Percentiles rank a stretch among this genome's conserved stretches.
phyloP scores from a whole-genome alignment of 2,329 filamentous ascomycete species.

The Thermothelomyces thermophilus region DNA sequence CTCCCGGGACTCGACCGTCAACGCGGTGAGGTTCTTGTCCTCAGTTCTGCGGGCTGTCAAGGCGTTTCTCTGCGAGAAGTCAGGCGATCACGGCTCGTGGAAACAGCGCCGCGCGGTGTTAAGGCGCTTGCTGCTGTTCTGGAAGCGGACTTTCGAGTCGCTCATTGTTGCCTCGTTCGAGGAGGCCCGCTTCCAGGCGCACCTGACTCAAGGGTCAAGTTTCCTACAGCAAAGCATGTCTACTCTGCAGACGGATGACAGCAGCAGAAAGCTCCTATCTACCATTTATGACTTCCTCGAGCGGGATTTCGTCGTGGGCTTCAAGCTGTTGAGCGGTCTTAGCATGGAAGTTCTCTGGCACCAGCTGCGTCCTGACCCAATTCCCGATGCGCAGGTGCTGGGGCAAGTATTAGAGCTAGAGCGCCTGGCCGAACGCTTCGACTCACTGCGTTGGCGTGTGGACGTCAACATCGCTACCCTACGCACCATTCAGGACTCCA shows the following conservation, averaged over 20 bases:
- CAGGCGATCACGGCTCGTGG: conserved; percentile 27
- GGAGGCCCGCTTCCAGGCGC: conserved; percentile 58
- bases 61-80: conserved; percentile 35
- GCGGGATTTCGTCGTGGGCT: conserved; percentile 59
- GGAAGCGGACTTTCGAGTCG: conserved; percentile 47
- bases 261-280: conserved; percentile 35
- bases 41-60: conserved; percentile 38
- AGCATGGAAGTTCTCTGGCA: conserved; percentile 79
- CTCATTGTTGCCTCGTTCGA: conserved; percentile 45
- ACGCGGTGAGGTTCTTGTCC: conserved; percentile 45
- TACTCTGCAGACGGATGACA: conserved; percentile 23
- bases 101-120: conserved; percentile 28
- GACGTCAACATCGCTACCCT: conserved; percentile 46
- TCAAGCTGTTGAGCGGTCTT: conserved; percentile 66
- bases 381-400: conserved; percentile 41
- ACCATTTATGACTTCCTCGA: conserved; percentile 39
- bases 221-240: conserved; percentile 34
- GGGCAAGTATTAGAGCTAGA: conserved; percentile 46
- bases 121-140: conserved; percentile 43
- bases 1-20: conserved; percentile 54
- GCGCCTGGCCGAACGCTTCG: conserved; percentile 52
- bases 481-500: conserved; percentile 45
- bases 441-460: conserved; percentile 53
- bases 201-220: conserved; percentile 46
- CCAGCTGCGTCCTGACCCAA: conserved; percentile 56